phyloP scores from a whole-genome alignment of 768 basidiomycete species.

The Auricularia cornea region DNA sequence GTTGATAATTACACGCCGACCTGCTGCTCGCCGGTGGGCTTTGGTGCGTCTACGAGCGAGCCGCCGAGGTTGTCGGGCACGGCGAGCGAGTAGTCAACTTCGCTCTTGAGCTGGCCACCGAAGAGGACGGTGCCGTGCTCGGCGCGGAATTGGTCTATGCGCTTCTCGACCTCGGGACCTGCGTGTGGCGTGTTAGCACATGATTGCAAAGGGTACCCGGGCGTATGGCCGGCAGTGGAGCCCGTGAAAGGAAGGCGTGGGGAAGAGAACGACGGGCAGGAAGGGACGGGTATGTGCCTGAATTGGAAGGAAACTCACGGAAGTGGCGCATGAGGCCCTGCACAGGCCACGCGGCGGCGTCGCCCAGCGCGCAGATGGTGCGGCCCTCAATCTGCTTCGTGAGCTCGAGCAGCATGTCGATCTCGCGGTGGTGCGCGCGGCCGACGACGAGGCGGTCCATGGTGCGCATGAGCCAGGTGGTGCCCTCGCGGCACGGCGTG shows the following conservation, averaged over 20 bases:
- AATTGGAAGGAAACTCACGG: slow-evolving; percentile 40
- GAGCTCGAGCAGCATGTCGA: slow-evolving; percentile 94
- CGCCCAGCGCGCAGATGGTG: slow-evolving; percentile 94
- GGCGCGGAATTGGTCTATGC: slow-evolving; percentile 70
- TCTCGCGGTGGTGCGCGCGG: slow-evolving; percentile 83
- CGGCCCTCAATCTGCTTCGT: slow-evolving; percentile 97
- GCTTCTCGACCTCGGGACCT: slow-evolving; percentile 80
- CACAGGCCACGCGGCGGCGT: slow-evolving; percentile 98
- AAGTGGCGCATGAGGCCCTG: slow-evolving; percentile 97
- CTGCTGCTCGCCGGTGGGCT: background rate
- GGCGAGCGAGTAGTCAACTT: slow-evolving; percentile 62
- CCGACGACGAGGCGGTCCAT: slow-evolving; percentile 96
- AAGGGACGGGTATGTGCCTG: too few species aligned
- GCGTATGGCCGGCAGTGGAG: too few species aligned
- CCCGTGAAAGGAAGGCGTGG: too few species aligned
- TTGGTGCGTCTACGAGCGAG: slow-evolving; percentile 4
- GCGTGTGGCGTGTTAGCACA: background rate
- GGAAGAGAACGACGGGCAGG: too few species aligned
- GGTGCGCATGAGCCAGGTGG: slow-evolving; percentile 99
- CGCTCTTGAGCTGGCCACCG: slow-evolving; percentile 66
- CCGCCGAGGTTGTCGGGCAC: slow-evolving; percentile 67
- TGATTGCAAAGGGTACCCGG: background rate
- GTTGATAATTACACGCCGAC: background rate
- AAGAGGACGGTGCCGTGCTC: slow-evolving; percentile 79
- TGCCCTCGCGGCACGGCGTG: slow-evolving; percentile 89